Evolutionary conservation across 306 rosid genomes (phyloP), one percentile per base, ranked within the genome.

Genomic region (Lithocarpus polystachyus): DNA sequence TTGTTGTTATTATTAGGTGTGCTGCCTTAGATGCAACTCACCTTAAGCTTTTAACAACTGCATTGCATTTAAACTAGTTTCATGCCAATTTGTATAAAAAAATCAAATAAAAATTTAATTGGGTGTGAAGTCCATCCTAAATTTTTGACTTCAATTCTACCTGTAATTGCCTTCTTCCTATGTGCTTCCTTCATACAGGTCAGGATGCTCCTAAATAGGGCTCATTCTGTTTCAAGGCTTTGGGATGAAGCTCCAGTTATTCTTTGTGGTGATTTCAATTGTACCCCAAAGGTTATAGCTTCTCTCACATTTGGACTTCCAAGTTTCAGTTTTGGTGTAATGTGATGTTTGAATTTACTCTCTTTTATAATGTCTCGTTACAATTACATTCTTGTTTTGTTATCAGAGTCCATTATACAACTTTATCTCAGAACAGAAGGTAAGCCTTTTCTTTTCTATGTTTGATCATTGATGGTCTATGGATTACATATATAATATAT

Each of bases 221-320:
- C 94, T 82, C 82, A 87, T 55, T 87, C 94, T 82, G 87, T 91
- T 76, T 92, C 98, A 81, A 80, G 90, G 84, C 71, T 80, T 68
- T 92, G 99, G 99, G 81, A 92, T 77, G 87, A 87, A 79, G 91
- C 99, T 77, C 99, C 98, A 35, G 72, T 95, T 76, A 92, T 92
- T 81, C 80, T 92, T 74, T 95, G 99, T 75, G 98, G 99, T 77
- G 99, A 95, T 91, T 95, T 90, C 80, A 95, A 95, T 83, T 95
- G 97, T 83, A 92, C 96, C 17, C 99, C 98, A 1, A 93, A 95
- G 98, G 99, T 95, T 79, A 68, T 69, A 74, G 56, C 53, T 76
- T 77, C 79, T 40, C 74, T 65, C 65, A 81, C 74, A 8, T 61
- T 48, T 80, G 17, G 20, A 73, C 67, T 76, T 82, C 77, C 73